Evolutionary conservation across 2,329 filamentous ascomycete genomes (phyloP).

Genomic region (Huntiella abstrusa): DNA sequence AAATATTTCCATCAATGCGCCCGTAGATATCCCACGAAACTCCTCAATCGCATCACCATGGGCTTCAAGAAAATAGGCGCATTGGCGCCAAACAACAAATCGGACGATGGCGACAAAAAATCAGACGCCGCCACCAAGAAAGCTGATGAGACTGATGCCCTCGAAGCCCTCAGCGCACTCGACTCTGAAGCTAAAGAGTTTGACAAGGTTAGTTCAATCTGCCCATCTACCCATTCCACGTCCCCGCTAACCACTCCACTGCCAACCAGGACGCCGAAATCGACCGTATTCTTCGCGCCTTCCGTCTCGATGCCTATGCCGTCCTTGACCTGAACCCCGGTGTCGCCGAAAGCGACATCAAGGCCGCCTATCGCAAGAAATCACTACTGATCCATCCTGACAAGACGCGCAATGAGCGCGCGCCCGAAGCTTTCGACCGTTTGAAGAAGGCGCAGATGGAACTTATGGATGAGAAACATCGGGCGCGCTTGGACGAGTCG

Average conservation of each 20-base stretch:
- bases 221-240: neutral
- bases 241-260: neutral
- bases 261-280: conserved; percentile 67
- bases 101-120: conserved; percentile 21
- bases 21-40: neutral
- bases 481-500: conserved; percentile 71
- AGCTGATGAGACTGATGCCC: conserved; percentile 32
- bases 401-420: conserved; percentile 79
- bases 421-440: conserved; percentile 89
- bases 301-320: conserved; percentile 64
- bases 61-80: conserved; percentile 12
- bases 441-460: conserved; percentile 86
- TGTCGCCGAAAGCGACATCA: conserved; percentile 91
- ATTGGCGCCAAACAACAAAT: conserved; percentile 18
- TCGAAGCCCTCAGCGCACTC: conserved; percentile 58
- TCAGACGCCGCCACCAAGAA: neutral
- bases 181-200: conserved; percentile 79
- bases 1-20: too few species aligned
- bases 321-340: conserved; percentile 91
- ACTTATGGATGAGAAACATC: conserved; percentile 86
- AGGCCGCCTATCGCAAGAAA: conserved; percentile 82
- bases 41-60: neutral
- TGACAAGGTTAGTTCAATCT: conserved; percentile 46
- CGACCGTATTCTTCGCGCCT: conserved; percentile 79
- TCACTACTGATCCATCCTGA: conserved; percentile 98